These are phyloP conservation scores for Albophoma yamanashiensis DNA, from an alignment of 2,329 filamentous ascomycete genomes.

Conservation along the genomic window DNA sequence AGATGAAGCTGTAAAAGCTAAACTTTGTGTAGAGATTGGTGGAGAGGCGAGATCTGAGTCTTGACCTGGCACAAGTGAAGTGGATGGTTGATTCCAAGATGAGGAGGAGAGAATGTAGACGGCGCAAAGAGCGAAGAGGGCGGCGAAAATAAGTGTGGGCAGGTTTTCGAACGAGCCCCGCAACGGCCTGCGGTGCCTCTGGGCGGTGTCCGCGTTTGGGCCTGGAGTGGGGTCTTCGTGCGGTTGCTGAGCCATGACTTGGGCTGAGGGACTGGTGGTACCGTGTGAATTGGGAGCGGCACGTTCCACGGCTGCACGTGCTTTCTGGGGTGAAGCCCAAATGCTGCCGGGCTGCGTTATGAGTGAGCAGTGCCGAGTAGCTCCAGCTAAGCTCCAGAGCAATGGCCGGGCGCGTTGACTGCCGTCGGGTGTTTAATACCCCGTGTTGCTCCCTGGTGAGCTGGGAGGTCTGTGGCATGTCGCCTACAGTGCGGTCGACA, in stretches of 20 bases:
- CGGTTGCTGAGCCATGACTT: not conserved
- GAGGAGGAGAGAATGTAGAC: constrained; percentile 17
- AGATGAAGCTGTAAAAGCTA: constrained; percentile 14
- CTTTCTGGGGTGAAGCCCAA: not conserved
- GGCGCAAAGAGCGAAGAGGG: constrained; percentile 25
- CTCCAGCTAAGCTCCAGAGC: not conserved
- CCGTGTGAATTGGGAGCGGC: not conserved
- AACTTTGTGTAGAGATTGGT: constrained; percentile 4
- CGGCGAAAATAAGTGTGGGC: constrained; percentile 31
- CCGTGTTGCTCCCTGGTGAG: not conserved
- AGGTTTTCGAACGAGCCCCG: constrained; percentile 25
- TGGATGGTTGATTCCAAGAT: constrained; percentile 7
- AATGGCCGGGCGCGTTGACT: not conserved
- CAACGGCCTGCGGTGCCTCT: constrained; percentile 9
- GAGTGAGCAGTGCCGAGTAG: not conserved
- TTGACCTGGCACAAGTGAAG: constrained; percentile 14
- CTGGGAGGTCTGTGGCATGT: not conserved
- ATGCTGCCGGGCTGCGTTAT: not conserved
- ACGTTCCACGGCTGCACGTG: not conserved
- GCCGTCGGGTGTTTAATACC: not conserved
- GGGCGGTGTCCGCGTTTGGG: not conserved
- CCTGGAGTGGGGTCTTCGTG: not conserved
- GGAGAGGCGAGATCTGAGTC: constrained; percentile 8
- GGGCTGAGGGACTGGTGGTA: not conserved
- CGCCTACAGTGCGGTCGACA: not conserved